These are phyloP conservation scores for Periconia digitata DNA, from an alignment of 2,329 filamentous ascomycete species.

Conservation along the genomic window DNA sequence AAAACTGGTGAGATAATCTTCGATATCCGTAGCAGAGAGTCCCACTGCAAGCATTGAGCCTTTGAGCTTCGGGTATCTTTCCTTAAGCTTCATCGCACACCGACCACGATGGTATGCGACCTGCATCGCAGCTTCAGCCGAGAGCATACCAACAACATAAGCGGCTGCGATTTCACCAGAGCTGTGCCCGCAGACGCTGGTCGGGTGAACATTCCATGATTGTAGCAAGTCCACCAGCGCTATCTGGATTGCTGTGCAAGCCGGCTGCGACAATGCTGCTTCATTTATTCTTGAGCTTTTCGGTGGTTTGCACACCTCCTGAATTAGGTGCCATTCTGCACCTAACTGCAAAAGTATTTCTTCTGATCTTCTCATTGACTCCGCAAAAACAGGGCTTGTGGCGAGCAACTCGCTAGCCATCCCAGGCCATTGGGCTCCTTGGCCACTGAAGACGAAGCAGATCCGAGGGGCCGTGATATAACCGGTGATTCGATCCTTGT, in stretches of 20 bases:
- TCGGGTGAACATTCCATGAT: conserved; percentile 15
- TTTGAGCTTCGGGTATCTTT: not conserved
- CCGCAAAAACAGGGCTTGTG: conserved; percentile 12
- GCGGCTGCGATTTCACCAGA: conserved; percentile 19
- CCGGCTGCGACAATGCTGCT: conserved; percentile 2
- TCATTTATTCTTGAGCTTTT: not conserved
- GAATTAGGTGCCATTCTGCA: not conserved
- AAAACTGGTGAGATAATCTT: not conserved
- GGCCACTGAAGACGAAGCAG: conserved; percentile 31
- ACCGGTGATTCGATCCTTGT: not conserved
- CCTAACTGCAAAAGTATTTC: not conserved
- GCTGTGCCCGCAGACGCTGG: conserved; percentile 13
- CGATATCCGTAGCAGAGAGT: not conserved
- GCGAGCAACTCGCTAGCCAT: conserved; percentile 20
- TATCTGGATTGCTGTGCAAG: conserved; percentile 16
- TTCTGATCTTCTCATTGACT: conserved; percentile 3
- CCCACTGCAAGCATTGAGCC: conserved; percentile 3
- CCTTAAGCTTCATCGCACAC: conserved; percentile 6
- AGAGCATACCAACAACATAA: conserved; percentile 10
- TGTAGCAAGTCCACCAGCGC: conserved; percentile 20
- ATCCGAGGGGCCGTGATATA: not conserved
- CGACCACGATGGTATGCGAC: conserved; percentile 17
- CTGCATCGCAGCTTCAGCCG: conserved; percentile 14
- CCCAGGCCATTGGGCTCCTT: conserved; percentile 30
- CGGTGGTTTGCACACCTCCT: not conserved